These are phyloP conservation scores for Torrubiellomyces zombiae DNA, from an alignment of 2,329 filamentous ascomycete species.

Conservation along the genomic window DNA sequence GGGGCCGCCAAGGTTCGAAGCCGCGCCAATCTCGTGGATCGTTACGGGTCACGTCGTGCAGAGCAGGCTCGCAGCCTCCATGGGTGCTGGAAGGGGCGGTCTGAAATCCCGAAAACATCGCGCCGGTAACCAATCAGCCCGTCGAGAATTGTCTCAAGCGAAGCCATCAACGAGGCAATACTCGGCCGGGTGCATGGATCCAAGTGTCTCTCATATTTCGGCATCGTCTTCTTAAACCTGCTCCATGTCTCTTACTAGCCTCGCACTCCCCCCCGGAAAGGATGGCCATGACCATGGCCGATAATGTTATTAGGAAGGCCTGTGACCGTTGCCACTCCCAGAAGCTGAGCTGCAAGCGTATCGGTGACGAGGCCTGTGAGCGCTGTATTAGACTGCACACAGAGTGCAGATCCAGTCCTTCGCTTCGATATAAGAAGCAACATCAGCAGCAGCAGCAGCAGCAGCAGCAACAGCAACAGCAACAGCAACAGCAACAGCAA, in stretches of 20 bases:
- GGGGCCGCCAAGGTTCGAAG: conserved; percentile 1
- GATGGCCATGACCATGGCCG: conserved; percentile 18
- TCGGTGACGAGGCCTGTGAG: conserved; percentile 22
- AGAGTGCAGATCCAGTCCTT: conserved; percentile 27
- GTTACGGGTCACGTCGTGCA: too few species aligned
- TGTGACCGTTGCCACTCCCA: conserved; percentile 30
- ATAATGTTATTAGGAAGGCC: conserved; percentile 23
- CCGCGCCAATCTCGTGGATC: neutral
- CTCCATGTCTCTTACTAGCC: conserved; percentile 12
- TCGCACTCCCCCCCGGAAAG: conserved; percentile 7
- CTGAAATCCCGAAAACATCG: conserved; percentile 4
- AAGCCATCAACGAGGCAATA: neutral
- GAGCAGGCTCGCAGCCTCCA: too few species aligned
- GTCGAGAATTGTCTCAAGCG: conserved; percentile 2
- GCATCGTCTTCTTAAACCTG: conserved; percentile 12
- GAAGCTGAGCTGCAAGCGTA: conserved; percentile 28
- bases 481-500: conserved; percentile 6
- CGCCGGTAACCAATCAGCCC: conserved; percentile 5
- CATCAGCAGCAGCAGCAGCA: conserved; percentile 11
- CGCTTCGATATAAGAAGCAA: conserved; percentile 20
- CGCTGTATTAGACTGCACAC: conserved; percentile 23
- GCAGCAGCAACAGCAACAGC: conserved; percentile 7
- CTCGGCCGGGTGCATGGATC: conserved; percentile 4
- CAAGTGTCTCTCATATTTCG: conserved; percentile 6
- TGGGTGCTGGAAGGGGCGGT: conserved; percentile 3